Base-by-base conservation (phyloP, 2,329 filamentous ascomycete species). In the Colletotrichum agaves region DNA sequence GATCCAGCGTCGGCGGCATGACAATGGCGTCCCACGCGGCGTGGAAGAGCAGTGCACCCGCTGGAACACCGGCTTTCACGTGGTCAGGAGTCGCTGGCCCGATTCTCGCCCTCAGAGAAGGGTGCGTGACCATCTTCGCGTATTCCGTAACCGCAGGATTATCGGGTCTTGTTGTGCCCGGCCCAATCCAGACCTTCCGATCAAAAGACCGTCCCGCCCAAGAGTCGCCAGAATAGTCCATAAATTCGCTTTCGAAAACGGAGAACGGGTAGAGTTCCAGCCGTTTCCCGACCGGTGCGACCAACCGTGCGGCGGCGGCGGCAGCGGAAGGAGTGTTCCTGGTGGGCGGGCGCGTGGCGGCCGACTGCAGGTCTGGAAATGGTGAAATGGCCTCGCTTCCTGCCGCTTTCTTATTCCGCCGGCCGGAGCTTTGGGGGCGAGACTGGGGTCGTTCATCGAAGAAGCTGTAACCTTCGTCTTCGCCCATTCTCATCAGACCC, bases 11-110 rank as follows among this genome's bases (percentile, higher is more conserved):
- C 0, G 47, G 58, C 7, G 82, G 81, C 69, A 81, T 75, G 3
- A 86, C 67, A 59, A 86, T 83, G 5, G 78, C 79, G 65, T 82
- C 80, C 87, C 87, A 89, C 0, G 86, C 86, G 1, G 78, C 80
- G 31, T 82, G 78, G 70, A 84, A 88, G 43, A 89, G 74, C 61
- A 80, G 81, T 1, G 78, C 76, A 0, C 78, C 76, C 0, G 74
- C 53, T 4, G 86, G 86, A 4, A 83, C 84, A 1, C 87, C 87
- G 0, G 84, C 84, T 2, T 73, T 75, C 15, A 85, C 75, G 61
- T 89, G 87, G 19, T 77, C 76, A 12, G 85, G 84, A 6, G 82
- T 83, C 5, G 78, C 83, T 4, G 85, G 84, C 1, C 80, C 83
- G 15, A 85, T 72, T 27, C 73, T 70, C n/a, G 75, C 71, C 37